Conservation (phyloP, 2,329 filamentous ascomycete genomes). For the Polychaeton citri region DNA sequence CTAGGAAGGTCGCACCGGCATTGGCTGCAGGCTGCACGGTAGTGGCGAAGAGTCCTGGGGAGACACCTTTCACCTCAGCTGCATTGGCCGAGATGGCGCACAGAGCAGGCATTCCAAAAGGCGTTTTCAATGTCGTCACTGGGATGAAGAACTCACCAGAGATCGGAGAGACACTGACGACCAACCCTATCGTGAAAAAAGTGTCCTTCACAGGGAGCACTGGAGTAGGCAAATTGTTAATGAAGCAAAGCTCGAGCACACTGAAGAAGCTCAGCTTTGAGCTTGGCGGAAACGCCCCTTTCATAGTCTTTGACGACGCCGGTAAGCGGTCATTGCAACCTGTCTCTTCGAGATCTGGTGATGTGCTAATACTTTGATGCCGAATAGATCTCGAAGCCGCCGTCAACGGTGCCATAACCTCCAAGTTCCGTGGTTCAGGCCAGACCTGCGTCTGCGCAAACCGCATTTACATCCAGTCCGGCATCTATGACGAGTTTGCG, state of each 20-base stretch:
- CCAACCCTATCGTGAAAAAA: conserved; percentile 66
- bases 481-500: conserved; percentile 65
- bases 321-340: not conserved
- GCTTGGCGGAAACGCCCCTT: conserved; percentile 86
- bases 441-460: conserved; percentile 83
- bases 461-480: conserved; percentile 64
- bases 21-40: conserved; percentile 93
- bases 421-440: conserved; percentile 87
- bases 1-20: conserved; percentile 45
- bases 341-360: not conserved
- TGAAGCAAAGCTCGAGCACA: conserved; percentile 76
- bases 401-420: conserved; percentile 67
- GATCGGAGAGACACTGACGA: conserved; percentile 65
- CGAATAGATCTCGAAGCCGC: conserved; percentile 64
- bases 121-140: conserved; percentile 83
- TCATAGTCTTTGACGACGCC: conserved; percentile 85
- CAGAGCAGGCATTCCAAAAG: conserved; percentile 77
- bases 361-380: not conserved
- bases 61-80: conserved; percentile 84
- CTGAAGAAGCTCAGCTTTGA: conserved; percentile 82
- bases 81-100: conserved; percentile 76
- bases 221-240: conserved; percentile 58
- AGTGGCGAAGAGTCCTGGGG: conserved; percentile 78
- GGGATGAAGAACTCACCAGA: conserved; percentile 64
- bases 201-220: conserved; percentile 82